These are phyloP conservation scores for Acmispon strigosus DNA, from an alignment of 306 rosid genomes.

Conservation along the genomic window DNA sequence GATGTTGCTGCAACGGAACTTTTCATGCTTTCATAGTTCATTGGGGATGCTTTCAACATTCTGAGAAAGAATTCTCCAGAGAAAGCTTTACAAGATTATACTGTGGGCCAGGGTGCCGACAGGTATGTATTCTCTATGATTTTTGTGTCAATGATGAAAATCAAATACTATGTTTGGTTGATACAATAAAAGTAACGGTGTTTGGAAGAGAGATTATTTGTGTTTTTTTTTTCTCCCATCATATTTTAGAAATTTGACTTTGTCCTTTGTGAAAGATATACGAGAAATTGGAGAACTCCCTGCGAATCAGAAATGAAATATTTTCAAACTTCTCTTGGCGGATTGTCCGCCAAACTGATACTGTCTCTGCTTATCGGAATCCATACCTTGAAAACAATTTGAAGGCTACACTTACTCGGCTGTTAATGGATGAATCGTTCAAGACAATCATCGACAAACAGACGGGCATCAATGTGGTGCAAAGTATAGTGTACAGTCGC, in stretches of 20 bases:
- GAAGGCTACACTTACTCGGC: slow-evolving; percentile 24
- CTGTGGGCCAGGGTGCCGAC: slow-evolving; percentile 19
- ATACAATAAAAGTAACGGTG: too few species aligned
- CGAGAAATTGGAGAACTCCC: slow-evolving; percentile 15
- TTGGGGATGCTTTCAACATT: slow-evolving; percentile 16
- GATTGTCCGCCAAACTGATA: slow-evolving; percentile 4
- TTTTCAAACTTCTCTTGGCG: slow-evolving; percentile 25
- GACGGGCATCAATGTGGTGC: slow-evolving; percentile 22
- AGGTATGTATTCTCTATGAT: slow-evolving; percentile 22
- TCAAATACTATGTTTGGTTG: neutral
- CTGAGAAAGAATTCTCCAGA: neutral
- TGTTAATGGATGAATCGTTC: slow-evolving; percentile 25
- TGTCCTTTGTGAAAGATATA: slow-evolving; percentile 11
- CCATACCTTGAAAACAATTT: slow-evolving; percentile 17
- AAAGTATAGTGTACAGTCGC: slow-evolving; percentile 18
- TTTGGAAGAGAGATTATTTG: neutral
- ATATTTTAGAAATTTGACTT: neutral
- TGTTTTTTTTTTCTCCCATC: neutral
- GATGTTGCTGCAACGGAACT: neutral
- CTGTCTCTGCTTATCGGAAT: neutral
- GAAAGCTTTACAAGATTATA: neutral
- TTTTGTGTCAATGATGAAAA: neutral
- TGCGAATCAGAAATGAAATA: slow-evolving; percentile 9
- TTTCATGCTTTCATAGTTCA: slow-evolving; percentile 25
- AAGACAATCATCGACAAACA: slow-evolving; percentile 12